Evolutionary conservation across 1,284 basidiomycete species (phyloP).

Genomic region (Mycena sp.): DNA sequence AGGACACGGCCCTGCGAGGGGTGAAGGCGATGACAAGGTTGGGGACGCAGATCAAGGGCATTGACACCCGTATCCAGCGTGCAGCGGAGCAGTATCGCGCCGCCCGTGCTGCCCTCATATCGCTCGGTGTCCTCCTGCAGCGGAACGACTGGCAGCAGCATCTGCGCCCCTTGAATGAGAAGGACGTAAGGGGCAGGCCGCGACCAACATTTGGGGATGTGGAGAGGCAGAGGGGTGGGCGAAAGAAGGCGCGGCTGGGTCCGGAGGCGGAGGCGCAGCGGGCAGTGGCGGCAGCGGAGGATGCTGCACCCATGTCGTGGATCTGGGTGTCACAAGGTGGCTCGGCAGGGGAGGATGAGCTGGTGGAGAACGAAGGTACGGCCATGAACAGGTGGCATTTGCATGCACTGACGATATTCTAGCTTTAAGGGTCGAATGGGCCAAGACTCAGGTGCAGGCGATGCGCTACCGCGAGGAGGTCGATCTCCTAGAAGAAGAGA

Average conservation of each 20-base stretch:
- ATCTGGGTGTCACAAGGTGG: neutral
- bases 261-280: neutral
- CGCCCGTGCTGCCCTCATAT: neutral
- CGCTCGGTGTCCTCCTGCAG: neutral
- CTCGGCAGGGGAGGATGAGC: too few species aligned
- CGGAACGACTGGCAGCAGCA: neutral
- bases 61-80: neutral
- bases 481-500: constrained; percentile 4
- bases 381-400: too few species aligned
- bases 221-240: neutral
- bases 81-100: neutral
- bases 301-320: neutral
- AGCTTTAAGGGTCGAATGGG: constrained; percentile 7
- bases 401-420: neutral
- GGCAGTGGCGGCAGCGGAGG: neutral
- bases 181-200: neutral
- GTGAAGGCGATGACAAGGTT: constrained; percentile 1
- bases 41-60: neutral
- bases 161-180: neutral
- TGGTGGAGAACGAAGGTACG: constrained; percentile 1
- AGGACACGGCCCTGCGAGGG: constrained; percentile 8
- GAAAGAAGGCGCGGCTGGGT: neutral
- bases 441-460: neutral
- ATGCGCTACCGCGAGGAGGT: constrained; percentile 5
- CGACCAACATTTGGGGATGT: neutral